Percentiles rank a stretch among this genome's conserved stretches.
Evolutionary conservation across 306 rosid species (phyloP).

Genomic region (Glycine latifolia): DNA sequence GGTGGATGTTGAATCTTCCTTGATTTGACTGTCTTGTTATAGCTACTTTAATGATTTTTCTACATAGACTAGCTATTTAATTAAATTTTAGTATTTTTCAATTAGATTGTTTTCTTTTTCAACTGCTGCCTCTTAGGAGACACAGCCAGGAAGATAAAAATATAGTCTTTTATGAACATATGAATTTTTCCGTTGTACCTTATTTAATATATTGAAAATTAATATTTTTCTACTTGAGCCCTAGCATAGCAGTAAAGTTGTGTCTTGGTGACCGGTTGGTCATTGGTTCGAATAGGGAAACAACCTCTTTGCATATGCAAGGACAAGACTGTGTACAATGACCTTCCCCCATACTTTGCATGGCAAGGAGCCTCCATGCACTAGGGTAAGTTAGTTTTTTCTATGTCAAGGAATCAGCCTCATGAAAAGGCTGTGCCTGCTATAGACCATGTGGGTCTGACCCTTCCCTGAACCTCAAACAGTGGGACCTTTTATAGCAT

Average conservation of each 20-base stretch:
- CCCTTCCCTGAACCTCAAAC: not conserved
- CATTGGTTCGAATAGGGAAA: too few relatives aligned
- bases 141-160: slow-evolving; percentile 11
- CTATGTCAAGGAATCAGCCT: slow-evolving; percentile 3
- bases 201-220: not conserved
- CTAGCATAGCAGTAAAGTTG: too few relatives aligned
- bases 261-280: too few relatives aligned
- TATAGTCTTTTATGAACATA: slow-evolving; percentile 23
- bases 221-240: too few relatives aligned
- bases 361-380: too few relatives aligned
- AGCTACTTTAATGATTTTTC: slow-evolving; percentile 11
- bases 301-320: too few relatives aligned
- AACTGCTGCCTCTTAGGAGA: not conserved
- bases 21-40: slow-evolving; percentile 33
- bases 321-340: too few relatives aligned
- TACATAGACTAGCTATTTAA: slow-evolving; percentile 17
- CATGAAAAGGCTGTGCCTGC: not conserved
- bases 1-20: slow-evolving; percentile 57
- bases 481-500: not conserved
- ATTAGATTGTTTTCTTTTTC: slow-evolving; percentile 24
- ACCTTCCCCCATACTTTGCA: too few relatives aligned
- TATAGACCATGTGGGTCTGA: not conserved
- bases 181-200: slow-evolving; percentile 4
- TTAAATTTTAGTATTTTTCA: slow-evolving; percentile 10
- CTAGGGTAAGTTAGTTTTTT: too few relatives aligned